Evolutionary conservation across 345 rosid genomes (phyloP), one percentile per base, ranked within the genome.

Genomic region (Excoecaria agallocha): DNA sequence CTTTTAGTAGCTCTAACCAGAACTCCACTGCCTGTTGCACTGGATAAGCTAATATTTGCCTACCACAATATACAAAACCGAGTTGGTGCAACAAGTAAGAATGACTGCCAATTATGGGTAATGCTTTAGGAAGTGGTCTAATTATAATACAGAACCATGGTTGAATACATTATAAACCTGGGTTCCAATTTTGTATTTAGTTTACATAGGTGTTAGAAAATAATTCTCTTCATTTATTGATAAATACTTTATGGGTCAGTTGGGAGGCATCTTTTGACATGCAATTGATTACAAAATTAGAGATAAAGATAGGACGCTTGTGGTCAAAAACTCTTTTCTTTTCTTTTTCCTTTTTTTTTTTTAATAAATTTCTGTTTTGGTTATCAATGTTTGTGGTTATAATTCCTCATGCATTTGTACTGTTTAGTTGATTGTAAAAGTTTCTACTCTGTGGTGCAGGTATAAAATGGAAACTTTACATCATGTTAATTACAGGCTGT

Each of bases 401-500:
- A 50, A 48, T 12, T 11, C 56, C 12, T 50, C 17, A 3, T 68
- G 58, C 20, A 3, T 35, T 2, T 16, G 3, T 49, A 13, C 0
- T n/a, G 4, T 17, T 54, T n/a, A 48, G 12, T 49, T 5, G 3
- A 12, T 49, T 22, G 30, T 49, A 24, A 68, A 20, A 25, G 1
- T 68, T 50, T 30, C 13, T 2, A 52, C 61, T n/a, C 4, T 65
- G 24, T 43, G 35, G 16, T 72, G 68, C 65, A 65, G 76, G 70
- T 74, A 39, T 64, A 43, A 17, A 24, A 52, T 22, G 61, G 51
- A 65, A 41, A 38, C 24, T 39, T 25, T 16, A 74, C 30, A 30
- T 41, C 24, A 41, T 2, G 54, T 41, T 12, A 48, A 45, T 68
- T 54, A 35, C 4, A 35, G 57, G 59, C 49, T 41, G 13, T 7